These are phyloP conservation scores for Crithidia sp. DNA, from an alignment of 208 protist genomes.

Conservation along the genomic window DNA sequence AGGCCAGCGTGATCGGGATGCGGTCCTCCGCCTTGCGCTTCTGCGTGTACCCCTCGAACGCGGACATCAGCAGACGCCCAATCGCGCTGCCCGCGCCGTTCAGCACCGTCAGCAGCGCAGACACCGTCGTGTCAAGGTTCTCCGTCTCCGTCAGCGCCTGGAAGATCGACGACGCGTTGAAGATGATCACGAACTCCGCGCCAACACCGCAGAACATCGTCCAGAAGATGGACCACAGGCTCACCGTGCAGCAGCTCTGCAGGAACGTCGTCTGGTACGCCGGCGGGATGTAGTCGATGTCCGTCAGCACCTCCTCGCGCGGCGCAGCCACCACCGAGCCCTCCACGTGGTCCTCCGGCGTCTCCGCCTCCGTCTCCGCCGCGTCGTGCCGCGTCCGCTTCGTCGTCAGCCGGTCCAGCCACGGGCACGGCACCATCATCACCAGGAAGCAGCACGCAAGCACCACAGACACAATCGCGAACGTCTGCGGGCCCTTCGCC, in stretches of 20 bases:
- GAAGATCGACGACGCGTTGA: slow-evolving; percentile 61
- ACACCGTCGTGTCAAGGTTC: slow-evolving; percentile 35
- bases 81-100: slow-evolving; percentile 64
- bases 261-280: slow-evolving; percentile 66
- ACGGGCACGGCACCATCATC: slow-evolving; percentile 25
- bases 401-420: neutral
- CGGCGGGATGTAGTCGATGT: slow-evolving; percentile 73
- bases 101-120: slow-evolving; percentile 64
- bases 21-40: slow-evolving; percentile 54
- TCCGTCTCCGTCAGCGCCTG: slow-evolving; percentile 38
- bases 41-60: slow-evolving; percentile 59
- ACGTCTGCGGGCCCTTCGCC: neutral
- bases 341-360: neutral
- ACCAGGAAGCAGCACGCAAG: slow-evolving; percentile 12
- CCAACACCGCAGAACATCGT: slow-evolving; percentile 63
- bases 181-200: slow-evolving; percentile 66
- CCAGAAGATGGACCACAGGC: slow-evolving; percentile 59
- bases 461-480: slow-evolving; percentile 45
- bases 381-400: neutral
- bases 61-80: slow-evolving; percentile 61
- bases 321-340: neutral
- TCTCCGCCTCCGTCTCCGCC: neutral
- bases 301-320: slow-evolving; percentile 15
- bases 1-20: slow-evolving; percentile 67
- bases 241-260: slow-evolving; percentile 44